Conservation (phyloP, 2,329 filamentous ascomycete species). For the Anisogramma anomala region DNA sequence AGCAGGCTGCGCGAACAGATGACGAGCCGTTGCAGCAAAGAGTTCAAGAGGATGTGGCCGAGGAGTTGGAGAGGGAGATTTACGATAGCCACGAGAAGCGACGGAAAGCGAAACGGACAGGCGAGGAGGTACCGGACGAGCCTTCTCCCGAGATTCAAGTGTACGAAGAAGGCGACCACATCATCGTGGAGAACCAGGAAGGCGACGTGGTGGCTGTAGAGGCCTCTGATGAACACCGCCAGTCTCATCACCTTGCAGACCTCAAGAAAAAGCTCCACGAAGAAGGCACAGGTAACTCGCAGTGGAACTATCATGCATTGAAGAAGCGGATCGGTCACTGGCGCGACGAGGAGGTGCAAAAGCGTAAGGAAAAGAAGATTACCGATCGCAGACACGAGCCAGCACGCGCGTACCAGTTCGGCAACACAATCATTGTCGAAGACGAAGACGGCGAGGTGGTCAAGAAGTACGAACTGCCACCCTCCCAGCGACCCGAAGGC, state of each 20-base stretch:
- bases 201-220: constrained; percentile 72
- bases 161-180: constrained; percentile 68
- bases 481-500: constrained; percentile 34
- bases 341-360: constrained; percentile 48
- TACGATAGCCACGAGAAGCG: constrained; percentile 11
- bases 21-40: constrained; percentile 10
- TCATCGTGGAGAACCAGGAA: constrained; percentile 74
- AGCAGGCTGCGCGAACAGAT: constrained; percentile 15
- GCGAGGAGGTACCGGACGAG: constrained; percentile 2
- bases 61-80: constrained; percentile 22
- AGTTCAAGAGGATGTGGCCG: constrained; percentile 14
- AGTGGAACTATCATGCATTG: constrained; percentile 33
- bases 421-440: constrained; percentile 79
- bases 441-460: constrained; percentile 79
- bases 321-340: constrained; percentile 40
- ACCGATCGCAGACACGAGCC: constrained; percentile 50
- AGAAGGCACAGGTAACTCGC: constrained; percentile 22
- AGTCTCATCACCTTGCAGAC: constrained; percentile 16
- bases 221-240: constrained; percentile 21
- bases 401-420: constrained; percentile 75
- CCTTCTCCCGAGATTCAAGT: constrained; percentile 42
- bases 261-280: constrained; percentile 24
- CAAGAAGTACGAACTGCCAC: constrained; percentile 67
- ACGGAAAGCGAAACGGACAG: background rate
- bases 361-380: constrained; percentile 50